These are phyloP conservation scores for Starmerella powellii DNA, from an alignment of 805 yeast genomes.

Conservation along the genomic window DNA sequence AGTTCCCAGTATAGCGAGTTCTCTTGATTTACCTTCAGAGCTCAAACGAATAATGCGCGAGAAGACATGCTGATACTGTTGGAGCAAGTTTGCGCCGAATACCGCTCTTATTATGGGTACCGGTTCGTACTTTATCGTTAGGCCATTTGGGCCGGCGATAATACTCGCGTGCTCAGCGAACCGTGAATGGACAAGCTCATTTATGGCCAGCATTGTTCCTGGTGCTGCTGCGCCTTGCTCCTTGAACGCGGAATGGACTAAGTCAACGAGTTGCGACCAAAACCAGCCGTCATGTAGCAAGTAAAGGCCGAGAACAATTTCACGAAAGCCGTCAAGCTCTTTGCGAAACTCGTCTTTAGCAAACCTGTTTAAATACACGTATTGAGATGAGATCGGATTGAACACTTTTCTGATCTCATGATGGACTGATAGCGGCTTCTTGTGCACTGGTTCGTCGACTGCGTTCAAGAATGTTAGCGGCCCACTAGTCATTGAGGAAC, in stretches of 20 bases:
- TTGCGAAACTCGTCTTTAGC: background rate
- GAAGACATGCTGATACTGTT: background rate
- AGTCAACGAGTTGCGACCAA: slow-evolving; percentile 11
- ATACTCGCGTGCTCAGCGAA: background rate
- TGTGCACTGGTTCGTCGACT: too few species aligned
- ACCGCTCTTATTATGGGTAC: background rate
- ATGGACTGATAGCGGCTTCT: slow-evolving; percentile 2
- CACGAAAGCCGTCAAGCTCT: background rate
- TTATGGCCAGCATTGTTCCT: background rate
- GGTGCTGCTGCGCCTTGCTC: too few species aligned
- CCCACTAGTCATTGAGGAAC: too few species aligned
- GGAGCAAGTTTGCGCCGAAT: background rate
- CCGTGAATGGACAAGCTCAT: background rate
- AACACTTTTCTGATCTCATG: slow-evolving; percentile 1
- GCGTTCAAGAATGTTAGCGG: too few species aligned
- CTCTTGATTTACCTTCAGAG: background rate
- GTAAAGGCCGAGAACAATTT: slow-evolving; percentile 4
- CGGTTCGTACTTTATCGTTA: background rate
- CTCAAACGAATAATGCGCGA: background rate
- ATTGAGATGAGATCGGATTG: background rate
- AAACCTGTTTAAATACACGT: slow-evolving; percentile 1
- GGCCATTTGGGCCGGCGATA: background rate
- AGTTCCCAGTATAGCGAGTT: background rate
- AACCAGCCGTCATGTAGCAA: slow-evolving; percentile 7
- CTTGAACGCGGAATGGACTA: background rate